phyloP scores from a whole-genome alignment of 176 grass and related monocot species.

The Oryza coarctata region DNA sequence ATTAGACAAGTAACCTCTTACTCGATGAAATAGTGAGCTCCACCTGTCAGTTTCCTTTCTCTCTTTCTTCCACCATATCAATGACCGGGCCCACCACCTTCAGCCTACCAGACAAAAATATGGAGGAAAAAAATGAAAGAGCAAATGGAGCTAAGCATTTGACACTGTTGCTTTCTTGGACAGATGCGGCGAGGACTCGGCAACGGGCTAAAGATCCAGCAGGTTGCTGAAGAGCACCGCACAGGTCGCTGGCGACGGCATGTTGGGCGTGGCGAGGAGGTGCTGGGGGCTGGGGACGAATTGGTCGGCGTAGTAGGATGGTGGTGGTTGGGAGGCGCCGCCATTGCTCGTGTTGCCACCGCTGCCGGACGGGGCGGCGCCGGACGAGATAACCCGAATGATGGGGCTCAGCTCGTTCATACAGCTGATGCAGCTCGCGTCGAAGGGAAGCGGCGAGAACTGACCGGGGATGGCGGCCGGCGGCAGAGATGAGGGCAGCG shows the following conservation, averaged over 20 bases:
- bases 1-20: no score
- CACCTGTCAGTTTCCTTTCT: no score
- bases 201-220: constrained; percentile 39
- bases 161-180: constrained; percentile 10
- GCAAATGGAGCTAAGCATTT: background rate
- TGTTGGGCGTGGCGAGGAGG: constrained; percentile 60
- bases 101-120: background rate
- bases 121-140: background rate
- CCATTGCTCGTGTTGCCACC: constrained; percentile 26
- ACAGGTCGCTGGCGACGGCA: constrained; percentile 60
- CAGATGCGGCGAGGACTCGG: background rate
- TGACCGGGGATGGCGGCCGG: constrained; percentile 42
- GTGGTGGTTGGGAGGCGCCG: background rate
- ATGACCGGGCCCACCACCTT: constrained; percentile 10
- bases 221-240: constrained; percentile 41
- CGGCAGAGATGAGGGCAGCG: constrained; percentile 59
- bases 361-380: background rate
- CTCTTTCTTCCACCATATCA: no score
- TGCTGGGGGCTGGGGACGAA: constrained; percentile 61
- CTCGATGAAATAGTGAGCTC: no score
- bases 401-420: constrained; percentile 74
- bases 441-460: constrained; percentile 75
- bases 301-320: constrained; percentile 49
- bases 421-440: constrained; percentile 53
- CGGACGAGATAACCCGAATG: constrained; percentile 38